phyloP scores from a whole-genome alignment of 2,329 filamentous ascomycete genomes.

The Keithomyces neogunnii region DNA sequence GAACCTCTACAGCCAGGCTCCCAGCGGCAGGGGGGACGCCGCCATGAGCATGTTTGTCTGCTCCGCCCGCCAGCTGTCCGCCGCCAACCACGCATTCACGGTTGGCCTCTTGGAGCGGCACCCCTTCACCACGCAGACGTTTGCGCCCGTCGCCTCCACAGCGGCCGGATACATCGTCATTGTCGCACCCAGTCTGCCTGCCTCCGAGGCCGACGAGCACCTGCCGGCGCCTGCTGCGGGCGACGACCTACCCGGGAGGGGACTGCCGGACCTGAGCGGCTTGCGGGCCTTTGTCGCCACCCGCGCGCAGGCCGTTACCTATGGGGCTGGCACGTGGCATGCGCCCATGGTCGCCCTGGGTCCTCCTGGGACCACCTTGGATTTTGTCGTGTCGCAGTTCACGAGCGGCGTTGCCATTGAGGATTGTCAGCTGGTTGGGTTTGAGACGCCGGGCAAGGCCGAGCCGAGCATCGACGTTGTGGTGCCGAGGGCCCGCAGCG shows the following conservation, averaged over 20 bases:
- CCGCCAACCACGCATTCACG: conserved; percentile 35
- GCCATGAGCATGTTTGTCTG: conserved; percentile 89
- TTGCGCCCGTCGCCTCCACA: conserved; percentile 61
- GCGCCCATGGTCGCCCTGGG: conserved; percentile 91
- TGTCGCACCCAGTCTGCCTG: conserved; percentile 68
- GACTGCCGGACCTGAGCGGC: conserved; percentile 62
- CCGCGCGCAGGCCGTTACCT: conserved; percentile 78
- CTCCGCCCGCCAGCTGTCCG: conserved; percentile 27
- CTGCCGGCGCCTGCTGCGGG: conserved; percentile 18
- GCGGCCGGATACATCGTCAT: conserved; percentile 67
- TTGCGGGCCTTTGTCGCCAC: conserved; percentile 72
- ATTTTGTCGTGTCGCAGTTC: conserved; percentile 87
- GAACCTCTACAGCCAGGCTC: conserved; percentile 61
- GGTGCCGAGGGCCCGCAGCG: conserved; percentile 15
- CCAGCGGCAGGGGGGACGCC: conserved; percentile 44
- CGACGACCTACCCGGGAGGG: conserved; percentile 44
- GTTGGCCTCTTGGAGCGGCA: conserved; percentile 77
- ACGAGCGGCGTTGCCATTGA: conserved; percentile 73
- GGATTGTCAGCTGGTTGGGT: conserved; percentile 75
- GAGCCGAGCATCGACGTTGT: conserved; percentile 31
- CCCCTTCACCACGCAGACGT: conserved; percentile 90
- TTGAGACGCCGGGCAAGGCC: conserved; percentile 24
- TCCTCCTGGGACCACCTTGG: conserved; percentile 45
- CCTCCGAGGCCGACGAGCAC: conserved; percentile 18
- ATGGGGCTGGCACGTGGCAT: conserved; percentile 88